These are phyloP conservation scores for Radiomyces spectabilis DNA, from an alignment of 192 early-diverging fungal genomes.

Conservation along the genomic window DNA sequence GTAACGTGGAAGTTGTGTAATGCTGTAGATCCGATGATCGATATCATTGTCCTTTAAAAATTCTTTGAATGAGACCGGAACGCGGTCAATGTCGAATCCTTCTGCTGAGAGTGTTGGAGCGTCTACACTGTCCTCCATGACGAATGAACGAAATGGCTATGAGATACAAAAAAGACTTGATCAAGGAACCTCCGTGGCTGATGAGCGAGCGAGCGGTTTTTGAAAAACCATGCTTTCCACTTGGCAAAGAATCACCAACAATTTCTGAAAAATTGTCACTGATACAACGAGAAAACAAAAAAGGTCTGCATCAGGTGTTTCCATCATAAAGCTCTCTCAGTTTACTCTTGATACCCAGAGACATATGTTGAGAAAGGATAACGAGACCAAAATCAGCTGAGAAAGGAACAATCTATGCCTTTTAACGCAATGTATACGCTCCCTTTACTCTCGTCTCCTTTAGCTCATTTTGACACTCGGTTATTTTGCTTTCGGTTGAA, in stretches of 20 bases:
- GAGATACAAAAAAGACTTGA: neutral
- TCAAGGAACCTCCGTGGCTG: neutral
- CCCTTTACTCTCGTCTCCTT: too few species aligned
- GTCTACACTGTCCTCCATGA: neutral
- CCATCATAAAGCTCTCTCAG: too few species aligned
- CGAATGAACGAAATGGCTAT: neutral
- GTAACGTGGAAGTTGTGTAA: slow-evolving; percentile 62
- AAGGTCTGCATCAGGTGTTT: too few species aligned
- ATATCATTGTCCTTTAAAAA: slow-evolving; percentile 72
- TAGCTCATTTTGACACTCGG: too few species aligned
- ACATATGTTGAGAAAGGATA: too few species aligned
- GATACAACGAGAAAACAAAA: neutral
- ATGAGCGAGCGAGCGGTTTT: neutral
- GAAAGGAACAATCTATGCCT: too few species aligned
- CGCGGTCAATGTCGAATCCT: slow-evolving; percentile 11
- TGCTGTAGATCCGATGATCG: slow-evolving; percentile 52
- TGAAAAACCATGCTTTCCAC: neutral
- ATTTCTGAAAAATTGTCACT: neutral
- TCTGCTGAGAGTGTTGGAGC: neutral
- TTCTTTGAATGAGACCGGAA: slow-evolving; percentile 56
- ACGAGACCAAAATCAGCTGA: too few species aligned
- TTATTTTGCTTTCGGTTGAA: too few species aligned
- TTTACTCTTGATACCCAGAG: too few species aligned
- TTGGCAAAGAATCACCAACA: neutral
- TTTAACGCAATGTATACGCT: too few species aligned